Evolutionary conservation across 306 rosid genomes (phyloP), one percentile per base, ranked within the genome.

Genomic region (Quercus dentata): DNA sequence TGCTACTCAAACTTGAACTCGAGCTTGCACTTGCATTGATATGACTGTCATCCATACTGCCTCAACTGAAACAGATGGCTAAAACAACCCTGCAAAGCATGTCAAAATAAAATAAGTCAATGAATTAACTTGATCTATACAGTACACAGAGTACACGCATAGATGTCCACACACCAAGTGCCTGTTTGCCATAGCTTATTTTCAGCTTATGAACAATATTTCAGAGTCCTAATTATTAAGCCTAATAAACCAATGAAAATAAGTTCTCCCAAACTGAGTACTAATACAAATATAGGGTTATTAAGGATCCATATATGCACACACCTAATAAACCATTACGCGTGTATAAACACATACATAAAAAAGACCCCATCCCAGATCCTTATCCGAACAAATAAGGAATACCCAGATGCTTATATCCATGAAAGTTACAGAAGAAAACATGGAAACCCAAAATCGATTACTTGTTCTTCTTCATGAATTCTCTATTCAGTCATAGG

Each of bases 1-100:
- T 88, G 81, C 97, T 90, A 79, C 77, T 84, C 83, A 88, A 90
- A 82, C 99, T 96, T 23, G 99, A 95, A 88, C 97, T 95, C 3
- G 99, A 95, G 77, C 99, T 92, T n/a, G 85, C 93, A 86, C 98
- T 93, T 76, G 81, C 86, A 83, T 85, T 88, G 80, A 94, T 87
- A 56, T 83, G 83, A 79, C 64, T 87, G 83, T 86, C 93, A 63
- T 81, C 82, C 98, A 96, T 93, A 49, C 78, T 83, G 78, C 51
- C 84, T 74, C 80, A 73, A 78, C 35, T 57, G 75, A 78, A 59
- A 31, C 58, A 30, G 52, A 64, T 51, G n/a, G 63, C 41, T 63
- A 41, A 27, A 8, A 59, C 41, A 35, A 55, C 77, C 59, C 85
- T 81, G 56, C 56, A 83, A 56, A 82, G 81, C 69, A 51, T 54